Evolutionary conservation across 2,329 filamentous ascomycete species (phyloP), one percentile per base, ranked within the genome.

Genomic region (Cadophora sp.): DNA sequence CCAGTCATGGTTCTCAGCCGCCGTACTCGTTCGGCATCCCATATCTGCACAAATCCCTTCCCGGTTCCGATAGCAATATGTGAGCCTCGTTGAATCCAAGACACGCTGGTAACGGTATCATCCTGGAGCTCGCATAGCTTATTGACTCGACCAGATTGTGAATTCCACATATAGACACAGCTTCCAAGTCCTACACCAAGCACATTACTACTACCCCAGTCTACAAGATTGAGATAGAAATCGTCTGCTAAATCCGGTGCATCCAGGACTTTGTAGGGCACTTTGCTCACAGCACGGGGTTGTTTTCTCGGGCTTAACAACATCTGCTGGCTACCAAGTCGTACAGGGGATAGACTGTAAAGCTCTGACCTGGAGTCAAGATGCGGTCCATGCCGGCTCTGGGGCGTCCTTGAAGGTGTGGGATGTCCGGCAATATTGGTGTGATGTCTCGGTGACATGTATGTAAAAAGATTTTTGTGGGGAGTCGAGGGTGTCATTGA

Each of bases 91-190:
- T 99, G 96, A 74, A 99, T 99, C 96, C 96, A 99, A 66, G 92
- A 97, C 12, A 99, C 96, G 75, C 94, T 97, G 2, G 96, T 99
- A 0, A 99, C 95, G 0, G 91, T 94, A 77, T 99, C 96, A 75
- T 97, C 94, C 72, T 92, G 90, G 14, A 98, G 83, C 56, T 97
- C 95, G 80, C 96, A 98, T 11, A 99, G 86, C 80, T 97, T 97
- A 69, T 94, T 97, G 2, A 99, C 96, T 72, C 92, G 89, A 71
- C 95, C 96, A 8, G 92, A 92, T 73, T 93, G 89, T 4, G 94
- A 96, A 78, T 97, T 97, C 96, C 96, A 99, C 89, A 98, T 96
- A 78, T 98, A 99, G 6, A 99, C 96, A 73, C 93, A 97, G 22
- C 92, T 93, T 22, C 94, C 94, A 29, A 99, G 83, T 0, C 96